Evolutionary conservation across 2,329 filamentous ascomycete genomes (phyloP).

Genomic region (Penicillium rolfsii): DNA sequence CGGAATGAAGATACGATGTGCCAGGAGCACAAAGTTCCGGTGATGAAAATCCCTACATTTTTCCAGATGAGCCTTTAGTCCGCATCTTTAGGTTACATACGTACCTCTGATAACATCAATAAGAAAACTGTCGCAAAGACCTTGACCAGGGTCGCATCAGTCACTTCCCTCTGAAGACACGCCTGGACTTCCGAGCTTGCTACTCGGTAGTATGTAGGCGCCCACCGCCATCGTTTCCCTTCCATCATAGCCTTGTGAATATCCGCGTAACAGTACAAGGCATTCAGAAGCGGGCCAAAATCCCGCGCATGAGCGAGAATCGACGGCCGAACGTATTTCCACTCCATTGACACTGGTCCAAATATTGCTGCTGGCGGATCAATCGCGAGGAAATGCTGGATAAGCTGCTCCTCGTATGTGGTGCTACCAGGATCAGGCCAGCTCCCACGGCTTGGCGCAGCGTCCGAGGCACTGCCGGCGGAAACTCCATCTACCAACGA

Average conservation of each 20-base stretch:
- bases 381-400: slow-evolving; percentile 34
- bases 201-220: slow-evolving; percentile 35
- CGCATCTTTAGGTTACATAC: slow-evolving; percentile 1
- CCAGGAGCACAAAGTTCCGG: slow-evolving; percentile 32
- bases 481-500: slow-evolving; percentile 22
- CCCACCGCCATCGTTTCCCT: slow-evolving; percentile 34
- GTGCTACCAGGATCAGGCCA: slow-evolving; percentile 27
- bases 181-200: slow-evolving; percentile 38
- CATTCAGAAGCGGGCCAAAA: slow-evolving; percentile 33
- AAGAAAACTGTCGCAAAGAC: slow-evolving; percentile 37
- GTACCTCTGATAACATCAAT: slow-evolving; percentile 43
- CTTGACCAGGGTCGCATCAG: slow-evolving; percentile 29
- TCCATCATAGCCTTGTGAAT: slow-evolving; percentile 34
- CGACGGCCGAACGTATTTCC: slow-evolving; percentile 36
- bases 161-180: slow-evolving; percentile 33
- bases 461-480: slow-evolving; percentile 21
- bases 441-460: slow-evolving; percentile 16
- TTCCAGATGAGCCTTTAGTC: slow-evolving; percentile 4
- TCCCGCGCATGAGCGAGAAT: slow-evolving; percentile 32
- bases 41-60: slow-evolving; percentile 32
- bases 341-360: slow-evolving; percentile 37
- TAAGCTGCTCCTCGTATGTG: slow-evolving; percentile 36
- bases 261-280: slow-evolving; percentile 41
- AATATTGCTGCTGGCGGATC: slow-evolving; percentile 39
- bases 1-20: slow-evolving; percentile 38